Evolutionary conservation across 768 basidiomycete species (phyloP), one percentile per base, ranked within the genome.

Genomic region (Kwoniella bestiolae): DNA sequence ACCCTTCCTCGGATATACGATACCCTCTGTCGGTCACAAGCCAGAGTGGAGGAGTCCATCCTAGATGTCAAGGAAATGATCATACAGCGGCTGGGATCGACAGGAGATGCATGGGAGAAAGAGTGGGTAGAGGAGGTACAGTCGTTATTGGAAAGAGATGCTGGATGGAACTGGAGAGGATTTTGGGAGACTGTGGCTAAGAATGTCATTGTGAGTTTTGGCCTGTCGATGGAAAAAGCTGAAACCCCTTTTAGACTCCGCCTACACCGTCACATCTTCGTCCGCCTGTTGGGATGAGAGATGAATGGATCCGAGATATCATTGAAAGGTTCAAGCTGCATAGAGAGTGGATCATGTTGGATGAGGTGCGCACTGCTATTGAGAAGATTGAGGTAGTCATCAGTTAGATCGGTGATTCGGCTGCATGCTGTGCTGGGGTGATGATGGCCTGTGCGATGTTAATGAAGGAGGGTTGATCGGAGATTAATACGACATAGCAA

Each of bases 71-170:
- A 67, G 44, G 59, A 61, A 0, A 75, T 78, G 70, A 75, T 80
- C 41, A 59, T 65, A 18, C 49, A 62, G 14, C 56, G 76, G 8
- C 63, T 74, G 5, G 71, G 74, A 6, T 35, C 34, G 25, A 53
- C 52, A 5, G 49, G 34, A 5, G 65, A 56, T n/a, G 60, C 47
- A 18, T 79, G 78, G 78, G 76, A 79, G 55, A 34, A 28, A 5
- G 79, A 80, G 55, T 80, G 79, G 79, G 60, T 71, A 0, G 72
- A 77, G 6, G 75, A 79, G 38, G 78, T 79, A 16, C 79, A 80
- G 46, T 66, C 60, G 9, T 44, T 80, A 1, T 53, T 80, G 21
- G 76, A 74, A 63, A 68, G 71, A 66, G 79, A 80, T 57, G 73
- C 76, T 3, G 79, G 79, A 1, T 80, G 79, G 79, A 66, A 63